phyloP scores from a whole-genome alignment of 805 yeast genomes.

The Wilhelminamyces savonicus region DNA sequence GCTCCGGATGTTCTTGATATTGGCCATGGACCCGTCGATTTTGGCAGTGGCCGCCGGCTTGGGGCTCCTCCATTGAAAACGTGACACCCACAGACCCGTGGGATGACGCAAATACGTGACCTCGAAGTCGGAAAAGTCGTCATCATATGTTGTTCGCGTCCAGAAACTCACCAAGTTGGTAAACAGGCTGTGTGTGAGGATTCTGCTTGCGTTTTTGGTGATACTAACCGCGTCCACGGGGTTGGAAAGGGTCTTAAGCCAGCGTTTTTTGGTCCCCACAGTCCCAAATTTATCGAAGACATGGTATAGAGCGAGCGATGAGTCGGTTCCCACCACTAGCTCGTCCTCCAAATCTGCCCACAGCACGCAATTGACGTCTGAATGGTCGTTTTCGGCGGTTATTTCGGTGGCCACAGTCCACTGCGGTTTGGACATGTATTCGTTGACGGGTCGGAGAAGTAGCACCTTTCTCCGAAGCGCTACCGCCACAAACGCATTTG shows the following conservation, averaged over 20 bases:
- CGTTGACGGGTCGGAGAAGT: slow-evolving; percentile 53
- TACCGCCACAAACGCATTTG: slow-evolving; percentile 55
- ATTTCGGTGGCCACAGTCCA: slow-evolving; percentile 38
- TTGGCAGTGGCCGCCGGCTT: slow-evolving; percentile 2
- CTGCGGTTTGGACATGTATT: slow-evolving; percentile 34
- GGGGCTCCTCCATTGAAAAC: slow-evolving; percentile 3
- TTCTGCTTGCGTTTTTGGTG: slow-evolving; percentile 61
- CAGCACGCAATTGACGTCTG: slow-evolving; percentile 36
- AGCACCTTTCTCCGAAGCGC: slow-evolving; percentile 38
- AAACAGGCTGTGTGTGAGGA: slow-evolving; percentile 53
- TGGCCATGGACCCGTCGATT: slow-evolving; percentile 23
- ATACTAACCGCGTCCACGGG: slow-evolving; percentile 54
- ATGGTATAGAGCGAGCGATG: slow-evolving; percentile 48
- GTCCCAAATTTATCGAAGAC: slow-evolving; percentile 41
- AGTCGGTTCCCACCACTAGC: slow-evolving; percentile 52
- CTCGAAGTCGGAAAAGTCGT: slow-evolving; percentile 54
- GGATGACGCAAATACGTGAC: slow-evolving; percentile 65
- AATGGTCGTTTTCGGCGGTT: slow-evolving; percentile 13
- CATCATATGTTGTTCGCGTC: slow-evolving; percentile 68
- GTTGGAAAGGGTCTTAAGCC: slow-evolving; percentile 51
- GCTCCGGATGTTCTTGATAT: slow-evolving; percentile 27
- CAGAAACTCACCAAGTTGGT: slow-evolving; percentile 73
- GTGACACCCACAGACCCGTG: slow-evolving; percentile 33
- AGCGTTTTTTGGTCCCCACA: slow-evolving; percentile 26
- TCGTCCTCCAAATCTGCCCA: slow-evolving; percentile 56